Percentiles rank a stretch among this genome's conserved stretches.
These are phyloP conservation scores for Hypomyces perniciosus DNA, from an alignment of 2,329 filamentous ascomycete genomes.

Conservation along the genomic window DNA sequence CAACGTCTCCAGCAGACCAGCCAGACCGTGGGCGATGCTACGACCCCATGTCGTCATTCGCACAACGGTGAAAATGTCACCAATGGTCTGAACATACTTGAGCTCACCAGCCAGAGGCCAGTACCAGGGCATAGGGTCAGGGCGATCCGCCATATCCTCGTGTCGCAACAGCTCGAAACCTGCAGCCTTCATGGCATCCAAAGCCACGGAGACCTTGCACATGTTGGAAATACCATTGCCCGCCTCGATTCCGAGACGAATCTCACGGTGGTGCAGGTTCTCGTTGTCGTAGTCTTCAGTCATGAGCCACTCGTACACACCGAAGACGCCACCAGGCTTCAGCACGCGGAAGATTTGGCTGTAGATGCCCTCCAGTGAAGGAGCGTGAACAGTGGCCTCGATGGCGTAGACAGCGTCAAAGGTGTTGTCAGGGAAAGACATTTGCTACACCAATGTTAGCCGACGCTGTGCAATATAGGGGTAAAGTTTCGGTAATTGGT, in stretches of 20 bases:
- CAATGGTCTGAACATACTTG: constrained; percentile 71
- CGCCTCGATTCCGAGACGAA: constrained; percentile 85
- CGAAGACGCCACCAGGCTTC: constrained; percentile 90
- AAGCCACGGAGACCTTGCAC: constrained; percentile 73
- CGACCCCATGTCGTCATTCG: constrained; percentile 87
- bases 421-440: constrained; percentile 79
- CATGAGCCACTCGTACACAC: constrained; percentile 97
- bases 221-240: constrained; percentile 94
- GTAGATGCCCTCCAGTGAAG: constrained; percentile 81
- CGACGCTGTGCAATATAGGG: neutral
- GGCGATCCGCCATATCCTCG: constrained; percentile 52
- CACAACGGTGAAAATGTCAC: constrained; percentile 75
- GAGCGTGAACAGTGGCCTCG: constrained; percentile 88
- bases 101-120: constrained; percentile 45
- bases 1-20: constrained; percentile 69
- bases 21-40: constrained; percentile 65
- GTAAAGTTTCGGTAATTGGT: neutral
- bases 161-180: constrained; percentile 66
- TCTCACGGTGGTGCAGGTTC: constrained; percentile 74
- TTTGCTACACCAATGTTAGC: constrained; percentile 43
- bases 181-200: constrained; percentile 73
- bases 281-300: constrained; percentile 87
- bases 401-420: constrained; percentile 95
- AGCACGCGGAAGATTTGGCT: constrained; percentile 84
- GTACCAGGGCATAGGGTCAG: constrained; percentile 11